phyloP scores from a whole-genome alignment of 805 yeast genomes.

The Candida hungchunana region DNA sequence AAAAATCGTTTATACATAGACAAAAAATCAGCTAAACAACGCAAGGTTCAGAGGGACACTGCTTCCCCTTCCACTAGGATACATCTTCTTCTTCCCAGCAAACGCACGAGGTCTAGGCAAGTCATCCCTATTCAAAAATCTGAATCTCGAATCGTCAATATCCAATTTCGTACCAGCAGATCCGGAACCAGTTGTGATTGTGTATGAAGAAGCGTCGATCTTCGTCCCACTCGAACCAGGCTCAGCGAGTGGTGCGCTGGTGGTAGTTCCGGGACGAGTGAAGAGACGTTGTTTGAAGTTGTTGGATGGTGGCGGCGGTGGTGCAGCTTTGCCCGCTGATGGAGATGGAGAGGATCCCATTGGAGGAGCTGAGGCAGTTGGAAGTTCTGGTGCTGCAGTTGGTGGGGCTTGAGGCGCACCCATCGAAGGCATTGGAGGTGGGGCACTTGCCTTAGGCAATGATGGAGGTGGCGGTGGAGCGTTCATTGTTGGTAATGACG shows the following conservation, averaged over 20 bases:
- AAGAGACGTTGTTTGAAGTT: slow-evolving; percentile 23
- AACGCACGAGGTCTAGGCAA: slow-evolving; percentile 87
- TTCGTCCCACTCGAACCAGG: slow-evolving; percentile 16
- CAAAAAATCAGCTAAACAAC: slow-evolving; percentile 8
- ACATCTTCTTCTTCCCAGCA: slow-evolving; percentile 66
- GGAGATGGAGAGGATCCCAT: slow-evolving; percentile 2
- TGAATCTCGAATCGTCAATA: slow-evolving; percentile 33
- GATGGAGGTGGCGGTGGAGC: slow-evolving; percentile 20
- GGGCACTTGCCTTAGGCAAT: slow-evolving; percentile 17
- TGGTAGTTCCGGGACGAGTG: slow-evolving; percentile 6
- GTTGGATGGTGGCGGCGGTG: slow-evolving; percentile 24
- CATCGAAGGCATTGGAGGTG: slow-evolving; percentile 16
- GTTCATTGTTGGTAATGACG: slow-evolving; percentile 22
- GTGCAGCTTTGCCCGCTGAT: slow-evolving; percentile 15
- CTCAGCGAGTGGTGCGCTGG: slow-evolving; percentile 17
- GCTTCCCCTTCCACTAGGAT: slow-evolving; percentile 94
- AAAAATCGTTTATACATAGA: background rate
- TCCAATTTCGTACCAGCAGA: slow-evolving; percentile 32
- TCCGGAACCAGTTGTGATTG: slow-evolving; percentile 26
- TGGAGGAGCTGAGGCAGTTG: slow-evolving; percentile 8
- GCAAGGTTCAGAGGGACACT: slow-evolving; percentile 18
- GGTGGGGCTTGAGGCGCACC: too few relatives aligned
- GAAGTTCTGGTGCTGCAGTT: too few relatives aligned
- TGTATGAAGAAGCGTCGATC: slow-evolving; percentile 25
- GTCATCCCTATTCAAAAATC: slow-evolving; percentile 48